Evolutionary conservation across 2,329 filamentous ascomycete genomes (phyloP), one percentile per base, ranked within the genome.

Genomic region (Paecilomyces variotii): DNA sequence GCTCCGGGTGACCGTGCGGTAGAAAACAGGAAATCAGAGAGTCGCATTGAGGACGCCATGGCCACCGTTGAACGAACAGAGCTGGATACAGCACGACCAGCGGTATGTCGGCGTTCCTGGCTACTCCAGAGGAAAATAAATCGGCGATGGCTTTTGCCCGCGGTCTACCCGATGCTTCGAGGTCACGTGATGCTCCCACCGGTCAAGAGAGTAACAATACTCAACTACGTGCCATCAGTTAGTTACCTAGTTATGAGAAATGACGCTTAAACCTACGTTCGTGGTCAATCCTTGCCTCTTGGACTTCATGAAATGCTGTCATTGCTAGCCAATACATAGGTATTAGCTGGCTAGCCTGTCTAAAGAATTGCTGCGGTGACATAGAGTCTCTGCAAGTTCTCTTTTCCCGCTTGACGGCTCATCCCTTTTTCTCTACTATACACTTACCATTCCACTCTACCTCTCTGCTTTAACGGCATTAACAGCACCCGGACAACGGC

Each of bases 31-130:
- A 64, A 61, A 59, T 63, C 64, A 56, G 64, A 60, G 25, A 65
- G 59, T 50, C 67, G 64, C 50, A 68, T 54, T 32, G 68, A 68
- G 59, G 68, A 69, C 49, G 71, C 71, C 72, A 76, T 76, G 57
- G 61, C n/a, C 5, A 7, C 12, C n/a, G 19, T 45, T 19, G n/a
- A 19, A n/a, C n/a, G 14, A 6, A 9, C 39, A 45, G n/a, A 14
- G 12, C 39, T 19, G 39, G 39, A 19, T 14, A 45, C 35, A n/a
- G 35, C 14, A 14, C 14, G n/a, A 45, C 35, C 35, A 45, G 35
- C 35, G 19, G 39, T 45, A 45, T 24, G 39, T 45, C 39, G 39
- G 39, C n/a, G 39, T 45, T 45, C 39, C 39, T 45, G 39, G 39
- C n/a, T 7, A 14, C 39, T 45, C 14, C 19, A n/a, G n/a, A 14